phyloP scores from a whole-genome alignment of 768 basidiomycete species.

The Leucogyrophana mollusca region DNA sequence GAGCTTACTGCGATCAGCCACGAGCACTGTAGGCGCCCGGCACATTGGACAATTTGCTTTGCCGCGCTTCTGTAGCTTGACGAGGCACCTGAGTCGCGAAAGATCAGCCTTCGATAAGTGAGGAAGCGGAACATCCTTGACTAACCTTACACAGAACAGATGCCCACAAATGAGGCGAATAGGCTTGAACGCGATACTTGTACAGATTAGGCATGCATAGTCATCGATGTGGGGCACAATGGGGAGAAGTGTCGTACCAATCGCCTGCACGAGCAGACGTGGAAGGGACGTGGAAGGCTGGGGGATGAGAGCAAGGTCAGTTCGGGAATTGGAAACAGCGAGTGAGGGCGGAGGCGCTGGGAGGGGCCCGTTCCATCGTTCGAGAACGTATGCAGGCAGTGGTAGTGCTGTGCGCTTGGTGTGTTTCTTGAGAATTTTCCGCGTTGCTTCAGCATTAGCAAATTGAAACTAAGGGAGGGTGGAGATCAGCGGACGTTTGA shows the following conservation, averaged over 20 bases:
- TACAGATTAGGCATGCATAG: conserved; percentile 87
- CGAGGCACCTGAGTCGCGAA: conserved; percentile 54
- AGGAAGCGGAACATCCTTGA: background rate
- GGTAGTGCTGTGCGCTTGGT: conserved; percentile 86
- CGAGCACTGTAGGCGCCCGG: conserved; percentile 70
- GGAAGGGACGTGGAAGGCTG: conserved; percentile 44
- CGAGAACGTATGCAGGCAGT: conserved; percentile 38
- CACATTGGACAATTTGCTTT: conserved; percentile 83
- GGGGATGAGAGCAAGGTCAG: conserved; percentile 29
- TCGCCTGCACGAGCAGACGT: conserved; percentile 72
- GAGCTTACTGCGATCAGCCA: conserved; percentile 70
- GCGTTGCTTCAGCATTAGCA: conserved; percentile 85
- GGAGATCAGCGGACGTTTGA: background rate
- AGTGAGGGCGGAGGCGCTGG: conserved; percentile 14
- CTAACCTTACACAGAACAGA: conserved; percentile 67
- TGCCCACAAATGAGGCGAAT: conserved; percentile 81
- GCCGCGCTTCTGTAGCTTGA: conserved; percentile 87
- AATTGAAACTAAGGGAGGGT: conserved; percentile 57
- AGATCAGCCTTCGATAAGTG: background rate
- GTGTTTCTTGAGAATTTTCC: conserved; percentile 95
- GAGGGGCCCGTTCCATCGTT: conserved; percentile 13
- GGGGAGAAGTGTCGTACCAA: conserved; percentile 80
- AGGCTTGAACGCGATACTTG: conserved; percentile 89
- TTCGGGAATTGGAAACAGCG: conserved; percentile 16
- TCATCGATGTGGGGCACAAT: conserved; percentile 79